Base-by-base conservation (phyloP, 2,329 filamentous ascomycete species). In the Kalaharituber pfeilii region DNA sequence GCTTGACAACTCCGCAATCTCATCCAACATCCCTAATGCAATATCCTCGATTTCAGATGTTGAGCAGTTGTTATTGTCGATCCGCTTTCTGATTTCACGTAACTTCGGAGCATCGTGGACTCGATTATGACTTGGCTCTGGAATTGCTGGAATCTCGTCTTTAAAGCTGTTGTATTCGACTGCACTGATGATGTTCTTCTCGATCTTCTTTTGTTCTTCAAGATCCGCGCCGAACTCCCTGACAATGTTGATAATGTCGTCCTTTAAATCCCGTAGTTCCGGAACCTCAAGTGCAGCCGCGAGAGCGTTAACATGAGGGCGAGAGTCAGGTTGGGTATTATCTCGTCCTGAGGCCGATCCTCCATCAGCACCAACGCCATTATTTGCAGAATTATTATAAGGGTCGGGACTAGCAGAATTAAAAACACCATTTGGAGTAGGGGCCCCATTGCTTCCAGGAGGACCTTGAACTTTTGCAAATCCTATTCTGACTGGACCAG, bases 401-500 rank as follows among this genome's bases (percentile, higher is more conserved):
- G 86, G 86, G 66, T 95, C 88, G 2, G 89, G 89, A 64, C 88
- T 95, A 25, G 88, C 87, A 1, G 87, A 94, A 11, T 86, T 84
- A 67, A 86, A 88, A n/a, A 80, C 76, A 28, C 87, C 86, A 64
- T 89, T 88, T 53, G 86, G 82, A 18, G 86, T 87, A 52, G 91
- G 89, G 0, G 91, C 95, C 60, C 86, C 82, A 57, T 69, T 66
- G n/a, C 68, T 75, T 52, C 59, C 61, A 22, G 87, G 86, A 47
- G 85, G 81, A 50, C 86, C 94, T 20, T 87, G 87, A 25, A 91
- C 89, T 71, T 98, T 98, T 30, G 91, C 91, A 69, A 94, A 98
- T 64, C 94, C 94, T 67, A 98, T 96, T 52, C 89, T 79, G 55
- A 96, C 86, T 15, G 89, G 87, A 1, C 91, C 91, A 55, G 88